Base-by-base conservation (phyloP, 306 rosid genomes). In the Pterocarpus santalinus region DNA sequence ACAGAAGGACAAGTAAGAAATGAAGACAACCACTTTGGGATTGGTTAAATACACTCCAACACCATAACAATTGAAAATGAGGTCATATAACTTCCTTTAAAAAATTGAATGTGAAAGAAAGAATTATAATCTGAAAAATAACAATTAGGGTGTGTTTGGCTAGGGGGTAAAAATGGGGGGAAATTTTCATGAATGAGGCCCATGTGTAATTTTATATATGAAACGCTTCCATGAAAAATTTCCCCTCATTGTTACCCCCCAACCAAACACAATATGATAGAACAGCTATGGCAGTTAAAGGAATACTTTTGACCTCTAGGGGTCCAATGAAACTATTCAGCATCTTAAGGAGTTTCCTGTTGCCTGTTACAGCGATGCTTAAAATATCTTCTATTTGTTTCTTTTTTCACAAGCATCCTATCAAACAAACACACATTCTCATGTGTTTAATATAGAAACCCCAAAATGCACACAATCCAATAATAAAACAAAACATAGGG, bases 381-480 rank as follows among this genome's bases (percentile, higher is more conserved):
- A 49, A 76, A 76, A 62, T 33, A 8, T 43, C 41, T 38, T 43
- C 49, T 43, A 43, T 43, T 43, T 43, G 49, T 8, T 43, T 38
- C 16, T 60, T 67, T 4, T 75, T 68, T 7, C 47, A 65, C 15
- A 43, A 73, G 11, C 12, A 17, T 65, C 46, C 47, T 13, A 49
- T 58, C 62, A 43, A 32, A 17, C 41, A 77, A 80, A 32, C 49
- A 32, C 46, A 10, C 2, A 47, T 22, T 22, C 53, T 47, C 8
- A 53, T 22, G 13, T 34, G 16, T 33, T 10, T 44, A 34, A 53
- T 5, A 52, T 17, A 49, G 32, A 77, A 56, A 78, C 47, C 78
- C n/a, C 68, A 55, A 65, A 52, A 74, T 5, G 34, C 72, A 82
- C 53, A 78, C 56, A 22, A 49, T 16, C 4, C n/a, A 67, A 10